Evolutionary conservation across 352 stramenopile genomes (phyloP).

Genomic region (Thraustotheca clavata): DNA sequence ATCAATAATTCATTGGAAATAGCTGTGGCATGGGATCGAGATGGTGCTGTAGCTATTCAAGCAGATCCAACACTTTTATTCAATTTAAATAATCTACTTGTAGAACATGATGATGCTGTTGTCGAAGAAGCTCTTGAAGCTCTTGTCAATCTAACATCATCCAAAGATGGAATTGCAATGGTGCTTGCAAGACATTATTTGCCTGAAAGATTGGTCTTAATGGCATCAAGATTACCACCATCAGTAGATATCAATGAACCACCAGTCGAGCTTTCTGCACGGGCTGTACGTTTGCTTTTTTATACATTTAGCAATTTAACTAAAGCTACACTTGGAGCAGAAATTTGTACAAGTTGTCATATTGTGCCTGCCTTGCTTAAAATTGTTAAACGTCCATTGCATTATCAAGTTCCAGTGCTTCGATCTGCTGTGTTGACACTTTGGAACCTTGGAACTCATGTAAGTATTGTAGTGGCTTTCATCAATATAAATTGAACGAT

Average conservation of each 20-base stretch:
- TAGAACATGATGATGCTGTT: neutral
- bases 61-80: slow-evolving; percentile 16
- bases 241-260: neutral
- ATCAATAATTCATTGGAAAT: neutral
- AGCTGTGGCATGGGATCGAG: slow-evolving; percentile 13
- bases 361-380: slow-evolving; percentile 8
- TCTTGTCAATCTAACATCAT: slow-evolving; percentile 4
- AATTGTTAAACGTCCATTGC: slow-evolving; percentile 2
- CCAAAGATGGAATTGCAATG: neutral
- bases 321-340: neutral
- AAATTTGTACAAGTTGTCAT: neutral
- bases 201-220: slow-evolving; percentile 11
- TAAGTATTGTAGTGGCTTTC: neutral
- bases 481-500: neutral
- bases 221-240: no score
- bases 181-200: slow-evolving; percentile 9
- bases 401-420: neutral
- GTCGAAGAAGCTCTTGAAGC: slow-evolving; percentile 2
- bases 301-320: slow-evolving; percentile 9
- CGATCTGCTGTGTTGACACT: slow-evolving; percentile 3
- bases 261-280: neutral
- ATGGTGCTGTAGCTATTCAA: slow-evolving; percentile 1
- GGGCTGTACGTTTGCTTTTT: neutral
- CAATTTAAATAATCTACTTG: slow-evolving; percentile 14
- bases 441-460: slow-evolving; percentile 19